Evolutionary conservation across 495 filamentous ascomycete genomes (phyloP).

Genomic region (Podospora pseudopauciseta): DNA sequence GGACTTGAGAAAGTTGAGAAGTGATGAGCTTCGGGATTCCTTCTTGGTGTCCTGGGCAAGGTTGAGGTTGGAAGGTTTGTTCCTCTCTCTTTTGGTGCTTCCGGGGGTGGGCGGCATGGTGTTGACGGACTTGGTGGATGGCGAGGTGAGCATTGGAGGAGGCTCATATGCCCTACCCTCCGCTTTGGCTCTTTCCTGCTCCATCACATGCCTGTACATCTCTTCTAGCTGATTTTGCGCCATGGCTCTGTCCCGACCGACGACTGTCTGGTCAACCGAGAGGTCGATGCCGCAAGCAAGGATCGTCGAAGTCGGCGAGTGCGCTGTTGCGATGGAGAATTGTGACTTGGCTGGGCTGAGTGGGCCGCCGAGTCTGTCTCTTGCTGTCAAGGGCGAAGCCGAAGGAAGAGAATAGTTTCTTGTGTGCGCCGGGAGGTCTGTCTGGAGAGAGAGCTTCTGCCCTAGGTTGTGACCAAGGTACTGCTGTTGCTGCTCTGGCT

Average conservation of each 20-base stretch:
- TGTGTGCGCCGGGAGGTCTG: slow-evolving; percentile 32
- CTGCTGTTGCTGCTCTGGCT: slow-evolving; percentile 13
- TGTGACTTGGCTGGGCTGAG: slow-evolving; percentile 45
- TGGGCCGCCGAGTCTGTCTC: slow-evolving; percentile 32
- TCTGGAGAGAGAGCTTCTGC: slow-evolving; percentile 18
- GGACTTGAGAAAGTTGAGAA: slow-evolving; percentile 52
- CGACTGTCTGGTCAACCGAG: slow-evolving; percentile 67
- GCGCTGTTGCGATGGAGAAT: slow-evolving; percentile 49
- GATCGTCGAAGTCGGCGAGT: slow-evolving; percentile 45
- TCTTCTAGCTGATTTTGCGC: slow-evolving; percentile 79
- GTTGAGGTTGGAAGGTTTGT: slow-evolving; percentile 47
- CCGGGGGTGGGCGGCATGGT: slow-evolving; percentile 19
- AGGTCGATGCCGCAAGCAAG: slow-evolving; percentile 39
- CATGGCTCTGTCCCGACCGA: slow-evolving; percentile 66
- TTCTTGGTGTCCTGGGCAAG: slow-evolving; percentile 39
- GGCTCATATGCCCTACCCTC: slow-evolving; percentile 41
- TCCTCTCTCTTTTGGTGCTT: slow-evolving; percentile 32
- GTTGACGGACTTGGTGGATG: slow-evolving; percentile 33
- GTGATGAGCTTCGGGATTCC: slow-evolving; percentile 48
- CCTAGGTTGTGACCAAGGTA: background rate
- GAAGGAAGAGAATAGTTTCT: slow-evolving; percentile 46
- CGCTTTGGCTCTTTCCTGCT: slow-evolving; percentile 68
- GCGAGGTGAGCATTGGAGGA: slow-evolving; percentile 27
- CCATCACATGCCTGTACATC: slow-evolving; percentile 88
- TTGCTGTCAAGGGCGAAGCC: slow-evolving; percentile 20